Base-by-base conservation (phyloP, 345 rosid species). In the Lepidium aucheri region DNA sequence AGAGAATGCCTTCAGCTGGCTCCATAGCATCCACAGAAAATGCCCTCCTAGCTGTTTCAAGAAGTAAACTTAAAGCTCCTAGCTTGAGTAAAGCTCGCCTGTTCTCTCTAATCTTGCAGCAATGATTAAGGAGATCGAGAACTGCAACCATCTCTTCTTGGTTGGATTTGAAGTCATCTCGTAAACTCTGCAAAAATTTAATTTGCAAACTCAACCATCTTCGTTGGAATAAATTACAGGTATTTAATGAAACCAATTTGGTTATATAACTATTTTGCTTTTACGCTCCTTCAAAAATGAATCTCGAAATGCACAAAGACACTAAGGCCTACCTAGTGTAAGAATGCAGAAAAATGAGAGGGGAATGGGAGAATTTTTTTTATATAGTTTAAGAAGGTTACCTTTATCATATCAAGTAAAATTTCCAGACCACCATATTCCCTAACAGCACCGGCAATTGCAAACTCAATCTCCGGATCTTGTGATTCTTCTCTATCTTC, bases 1-100 rank as follows among this genome's bases (percentile, higher is more conserved):
- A 81, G 75, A 94, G 97, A 79, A 90, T 94, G 69, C 95, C 96
- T 75, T 90, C 99, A 45, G 99, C 99, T 64, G 95, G 92, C 75
- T 94, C 99, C 93, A 94, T 90, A 63, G 99, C 97, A 83, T 94
- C 99, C 67, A 94, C 91, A 59, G 97, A 80, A 72, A 90, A 94
- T 26, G 99, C 99, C 41, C 88, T 81, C 83, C 99, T 84, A 55
- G 95, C 99, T 53, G 97, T 85, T 84, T 94, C 99, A 75, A 94
- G 99, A 76, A 94, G 96, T 58, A 94, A 79, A 70, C 91, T 92
- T 76, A 90, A 77, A 66, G 97, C 97, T 65, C 96, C 97, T 50
- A 91, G 83, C 72, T 80, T 82, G 66, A 94, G 77, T 64, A 94
- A 80, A 65, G 93, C 95, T 64, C 84, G 79, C 54, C 99, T 86